phyloP scores from a whole-genome alignment of 2,329 filamentous ascomycete genomes.

The Paramyrothecium roridum region DNA sequence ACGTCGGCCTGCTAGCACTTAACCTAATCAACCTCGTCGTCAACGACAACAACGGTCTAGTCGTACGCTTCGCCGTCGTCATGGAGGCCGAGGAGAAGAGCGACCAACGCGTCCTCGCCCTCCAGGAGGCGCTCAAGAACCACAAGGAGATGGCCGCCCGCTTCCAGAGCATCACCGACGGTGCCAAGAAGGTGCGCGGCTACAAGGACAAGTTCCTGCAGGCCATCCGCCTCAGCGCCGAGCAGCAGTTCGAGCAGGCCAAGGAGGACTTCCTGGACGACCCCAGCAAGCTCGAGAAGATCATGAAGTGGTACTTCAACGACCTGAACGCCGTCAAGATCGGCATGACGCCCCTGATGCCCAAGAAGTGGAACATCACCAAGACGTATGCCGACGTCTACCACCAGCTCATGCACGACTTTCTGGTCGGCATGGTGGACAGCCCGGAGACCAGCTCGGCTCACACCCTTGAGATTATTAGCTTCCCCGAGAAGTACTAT shows the following conservation, averaged over 20 bases:
- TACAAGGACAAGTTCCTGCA: constrained; percentile 96
- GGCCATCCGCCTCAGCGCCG: constrained; percentile 70
- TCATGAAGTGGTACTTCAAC: constrained; percentile 95
- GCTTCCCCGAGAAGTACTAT: constrained; percentile 96
- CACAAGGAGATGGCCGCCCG: constrained; percentile 91
- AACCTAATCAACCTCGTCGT: constrained; percentile 87
- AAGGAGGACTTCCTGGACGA: constrained; percentile 78
- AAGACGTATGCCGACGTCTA: constrained; percentile 88
- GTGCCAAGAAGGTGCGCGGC: constrained; percentile 85
- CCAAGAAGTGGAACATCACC: constrained; percentile 95
- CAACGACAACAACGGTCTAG: constrained; percentile 80
- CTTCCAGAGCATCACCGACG: constrained; percentile 93
- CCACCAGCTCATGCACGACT: constrained; percentile 93
- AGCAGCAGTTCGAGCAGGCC: constrained; percentile 69
- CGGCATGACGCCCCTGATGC: constrained; percentile 88
- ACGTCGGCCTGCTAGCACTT: constrained; percentile 83
- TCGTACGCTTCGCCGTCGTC: constrained; percentile 87
- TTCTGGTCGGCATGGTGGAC: constrained; percentile 77
- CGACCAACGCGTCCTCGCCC: constrained; percentile 82
- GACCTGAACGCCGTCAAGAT: constrained; percentile 92
- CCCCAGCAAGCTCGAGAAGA: constrained; percentile 79
- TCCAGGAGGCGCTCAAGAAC: constrained; percentile 92
- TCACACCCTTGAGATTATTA: constrained; percentile 86
- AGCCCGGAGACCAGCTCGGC: constrained; percentile 80
- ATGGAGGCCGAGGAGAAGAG: constrained; percentile 97